Conservation (phyloP, 2,329 filamentous ascomycete genomes). For the Microsporum canis region DNA sequence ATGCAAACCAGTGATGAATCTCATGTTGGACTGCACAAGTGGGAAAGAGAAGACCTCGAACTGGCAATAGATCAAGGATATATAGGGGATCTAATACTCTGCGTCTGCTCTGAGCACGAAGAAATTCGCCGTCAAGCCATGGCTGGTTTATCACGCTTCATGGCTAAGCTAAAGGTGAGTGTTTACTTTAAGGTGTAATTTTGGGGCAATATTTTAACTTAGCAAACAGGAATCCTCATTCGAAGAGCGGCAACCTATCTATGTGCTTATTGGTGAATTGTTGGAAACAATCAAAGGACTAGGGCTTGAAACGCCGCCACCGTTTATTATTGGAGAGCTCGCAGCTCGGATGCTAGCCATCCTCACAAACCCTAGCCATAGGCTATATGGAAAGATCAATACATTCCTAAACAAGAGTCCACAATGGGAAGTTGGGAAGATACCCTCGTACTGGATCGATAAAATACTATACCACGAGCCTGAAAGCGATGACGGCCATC, state of each 20-base stretch:
- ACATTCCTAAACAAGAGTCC: conserved; percentile 68
- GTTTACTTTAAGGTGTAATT: neutral
- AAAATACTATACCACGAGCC: conserved; percentile 65
- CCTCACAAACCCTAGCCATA: conserved; percentile 64
- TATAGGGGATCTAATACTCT: conserved; percentile 56
- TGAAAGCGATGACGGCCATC: conserved; percentile 59
- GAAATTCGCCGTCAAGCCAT: conserved; percentile 68
- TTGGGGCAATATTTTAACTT: neutral
- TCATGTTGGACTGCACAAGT: conserved; percentile 43
- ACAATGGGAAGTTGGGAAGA: conserved; percentile 52
- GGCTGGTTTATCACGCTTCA: conserved; percentile 30
- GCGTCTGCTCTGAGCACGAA: conserved; percentile 61
- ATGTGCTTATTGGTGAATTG: conserved; percentile 68
- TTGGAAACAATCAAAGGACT: conserved; percentile 56
- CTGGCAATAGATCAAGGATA: conserved; percentile 70
- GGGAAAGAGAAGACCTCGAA: conserved; percentile 65
- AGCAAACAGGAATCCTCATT: conserved; percentile 53
- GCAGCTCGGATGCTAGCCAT: conserved; percentile 59
- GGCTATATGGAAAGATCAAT: conserved; percentile 78
- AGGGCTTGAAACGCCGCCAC: conserved; percentile 49
- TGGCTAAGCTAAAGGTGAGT: conserved; percentile 39
- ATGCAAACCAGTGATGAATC: conserved; percentile 36
- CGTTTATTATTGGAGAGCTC: conserved; percentile 66
- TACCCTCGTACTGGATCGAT: conserved; percentile 51
- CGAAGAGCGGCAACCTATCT: conserved; percentile 64